A percentile compares a stretch with the other conserved stretches of the same genome.
Conservation (phyloP, 2,329 filamentous ascomycete genomes). For the Phoma sp. region DNA sequence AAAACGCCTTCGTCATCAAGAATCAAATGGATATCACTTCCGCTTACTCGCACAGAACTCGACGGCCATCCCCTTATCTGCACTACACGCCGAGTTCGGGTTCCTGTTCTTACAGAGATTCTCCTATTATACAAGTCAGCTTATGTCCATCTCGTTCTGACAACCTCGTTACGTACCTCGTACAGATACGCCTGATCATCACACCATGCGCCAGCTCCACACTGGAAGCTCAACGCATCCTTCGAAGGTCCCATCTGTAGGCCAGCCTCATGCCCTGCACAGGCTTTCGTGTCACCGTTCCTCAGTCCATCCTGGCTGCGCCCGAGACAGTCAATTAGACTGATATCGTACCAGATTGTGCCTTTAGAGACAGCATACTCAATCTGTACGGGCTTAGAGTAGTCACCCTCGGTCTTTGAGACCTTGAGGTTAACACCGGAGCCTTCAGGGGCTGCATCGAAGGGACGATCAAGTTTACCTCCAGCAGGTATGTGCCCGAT, state of each 20-base stretch:
- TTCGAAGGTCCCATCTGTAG: constrained; percentile 24
- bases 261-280: constrained; percentile 24
- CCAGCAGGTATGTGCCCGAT: constrained; percentile 14
- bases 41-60: constrained; percentile 30
- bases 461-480: constrained; percentile 9
- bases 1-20: not conserved
- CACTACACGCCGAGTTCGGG: constrained; percentile 17
- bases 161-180: constrained; percentile 8
- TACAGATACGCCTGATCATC: constrained; percentile 32
- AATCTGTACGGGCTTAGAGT: constrained; percentile 20
- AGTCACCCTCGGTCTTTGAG: constrained; percentile 18
- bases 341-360: constrained; percentile 27
- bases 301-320: constrained; percentile 8
- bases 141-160: not conserved
- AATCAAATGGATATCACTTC: not conserved
- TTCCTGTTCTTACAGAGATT: constrained; percentile 27
- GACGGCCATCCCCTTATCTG: constrained; percentile 20
- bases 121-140: constrained; percentile 18
- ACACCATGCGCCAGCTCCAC: constrained; percentile 23
- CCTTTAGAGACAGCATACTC: constrained; percentile 21
- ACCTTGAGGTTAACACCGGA: constrained; percentile 24
- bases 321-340: constrained; percentile 25
- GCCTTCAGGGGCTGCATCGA: constrained; percentile 14
- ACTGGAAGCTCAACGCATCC: constrained; percentile 21
- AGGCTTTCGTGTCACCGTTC: constrained; percentile 17